Evolutionary conservation across 768 basidiomycete species (phyloP).

Genomic region (Boletus reticulatus): DNA sequence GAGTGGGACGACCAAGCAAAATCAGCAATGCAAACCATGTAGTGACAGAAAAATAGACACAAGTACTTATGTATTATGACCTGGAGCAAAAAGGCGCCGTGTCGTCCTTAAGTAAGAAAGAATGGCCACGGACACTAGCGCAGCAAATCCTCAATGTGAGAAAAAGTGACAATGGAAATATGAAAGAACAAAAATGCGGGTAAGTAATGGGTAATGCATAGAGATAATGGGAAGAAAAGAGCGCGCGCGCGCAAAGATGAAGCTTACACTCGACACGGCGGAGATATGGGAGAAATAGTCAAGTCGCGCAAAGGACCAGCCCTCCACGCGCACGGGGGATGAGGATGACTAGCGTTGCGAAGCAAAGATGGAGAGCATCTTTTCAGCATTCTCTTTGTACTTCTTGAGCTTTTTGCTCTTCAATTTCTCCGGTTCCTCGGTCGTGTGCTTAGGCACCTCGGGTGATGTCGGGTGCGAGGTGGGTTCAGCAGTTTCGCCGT

Average conservation of each 20-base stretch:
- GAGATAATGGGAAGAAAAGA: conserved; percentile 21
- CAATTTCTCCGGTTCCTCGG: conserved; percentile 53
- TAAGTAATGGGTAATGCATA: conserved; percentile 30
- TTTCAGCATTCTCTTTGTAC: conserved; percentile 86
- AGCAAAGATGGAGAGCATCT: conserved; percentile 79
- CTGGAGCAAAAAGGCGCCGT: conserved; percentile 19
- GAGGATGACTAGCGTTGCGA: conserved; percentile 53
- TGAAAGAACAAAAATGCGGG: conserved; percentile 15
- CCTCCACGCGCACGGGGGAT: conserved; percentile 7
- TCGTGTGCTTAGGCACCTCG: conserved; percentile 29
- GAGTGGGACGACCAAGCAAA: conserved; percentile 14
- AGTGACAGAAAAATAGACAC: conserved; percentile 23
- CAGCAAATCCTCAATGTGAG: conserved; percentile 16
- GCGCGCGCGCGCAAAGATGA: conserved; percentile 2
- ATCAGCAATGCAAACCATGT: conserved; percentile 32
- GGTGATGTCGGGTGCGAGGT: conserved; percentile 25
- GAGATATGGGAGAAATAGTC: conserved; percentile 16
- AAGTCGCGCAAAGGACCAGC: conserved; percentile 22
- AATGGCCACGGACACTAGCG: conserved; percentile 22
- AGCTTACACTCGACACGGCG: conserved; percentile 23
- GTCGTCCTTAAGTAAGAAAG: conserved; percentile 25
- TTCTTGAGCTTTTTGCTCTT: conserved; percentile 79
- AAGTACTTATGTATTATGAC: conserved; percentile 26
- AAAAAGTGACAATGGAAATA: neutral
- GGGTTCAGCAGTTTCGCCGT: conserved; percentile 42